Conservation (phyloP, 441 rosid species). For the Metrosideros polymorpha region DNA sequence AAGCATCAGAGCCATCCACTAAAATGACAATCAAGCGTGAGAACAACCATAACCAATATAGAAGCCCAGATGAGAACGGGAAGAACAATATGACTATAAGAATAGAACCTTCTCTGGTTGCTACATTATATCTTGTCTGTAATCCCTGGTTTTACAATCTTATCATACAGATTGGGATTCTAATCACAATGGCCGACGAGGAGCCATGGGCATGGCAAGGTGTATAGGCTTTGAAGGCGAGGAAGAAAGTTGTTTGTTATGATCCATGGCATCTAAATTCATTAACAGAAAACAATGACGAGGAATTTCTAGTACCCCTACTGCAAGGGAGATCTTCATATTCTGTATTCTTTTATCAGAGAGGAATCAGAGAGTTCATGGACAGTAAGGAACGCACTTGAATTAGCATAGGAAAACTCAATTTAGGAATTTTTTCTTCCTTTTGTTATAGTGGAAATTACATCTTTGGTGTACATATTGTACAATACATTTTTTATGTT, state of each 20-base stretch:
- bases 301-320: background rate
- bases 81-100: background rate
- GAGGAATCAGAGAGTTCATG: background rate
- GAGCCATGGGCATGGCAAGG: background rate
- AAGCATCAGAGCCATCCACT: background rate
- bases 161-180: background rate
- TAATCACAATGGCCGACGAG: background rate
- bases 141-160: background rate
- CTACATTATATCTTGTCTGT: background rate
- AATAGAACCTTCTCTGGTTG: background rate
- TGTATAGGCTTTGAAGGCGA: background rate
- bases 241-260: background rate
- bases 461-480: background rate
- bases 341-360: background rate
- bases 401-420: background rate
- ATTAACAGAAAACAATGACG: background rate
- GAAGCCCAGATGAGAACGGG: background rate
- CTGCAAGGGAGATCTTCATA: background rate
- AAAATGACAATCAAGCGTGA: background rate
- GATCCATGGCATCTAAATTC: background rate
- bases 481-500: background rate
- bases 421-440: background rate
- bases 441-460: background rate
- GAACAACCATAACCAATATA: background rate
- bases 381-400: background rate